These are phyloP conservation scores for Ascochyta lentis DNA, from an alignment of 2,329 filamentous ascomycete genomes.

Conservation along the genomic window DNA sequence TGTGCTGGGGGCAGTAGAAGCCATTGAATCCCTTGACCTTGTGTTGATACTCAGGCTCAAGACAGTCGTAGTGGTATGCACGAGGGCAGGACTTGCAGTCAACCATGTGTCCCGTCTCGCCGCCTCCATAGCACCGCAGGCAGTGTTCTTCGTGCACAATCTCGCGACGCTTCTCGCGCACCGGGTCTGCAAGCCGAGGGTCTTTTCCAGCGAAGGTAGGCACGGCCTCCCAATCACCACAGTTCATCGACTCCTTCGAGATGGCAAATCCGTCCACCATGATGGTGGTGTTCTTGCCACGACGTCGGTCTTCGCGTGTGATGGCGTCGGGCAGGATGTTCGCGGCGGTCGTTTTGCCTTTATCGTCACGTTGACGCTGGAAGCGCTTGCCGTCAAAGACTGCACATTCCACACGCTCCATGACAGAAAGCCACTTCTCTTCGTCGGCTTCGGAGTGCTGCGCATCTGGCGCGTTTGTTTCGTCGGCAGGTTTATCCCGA, in stretches of 20 bases:
- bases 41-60: slow-evolving; percentile 51
- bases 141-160: slow-evolving; percentile 60
- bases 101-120: slow-evolving; percentile 55
- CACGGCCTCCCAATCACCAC: slow-evolving; percentile 63
- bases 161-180: slow-evolving; percentile 56
- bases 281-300: slow-evolving; percentile 65
- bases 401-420: slow-evolving; percentile 64
- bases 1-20: slow-evolving; percentile 65
- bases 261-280: slow-evolving; percentile 63
- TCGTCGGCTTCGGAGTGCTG: slow-evolving; percentile 57
- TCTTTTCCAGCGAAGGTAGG: slow-evolving; percentile 64
- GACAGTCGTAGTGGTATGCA: slow-evolving; percentile 60
- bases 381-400: slow-evolving; percentile 64
- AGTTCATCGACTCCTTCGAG: slow-evolving; percentile 62
- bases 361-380: slow-evolving; percentile 48
- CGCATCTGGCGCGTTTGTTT: slow-evolving; percentile 41
- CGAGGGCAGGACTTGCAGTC: slow-evolving; percentile 62
- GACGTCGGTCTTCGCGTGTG: slow-evolving; percentile 57
- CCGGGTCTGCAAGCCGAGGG: slow-evolving; percentile 57
- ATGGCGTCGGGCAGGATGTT: slow-evolving; percentile 50
- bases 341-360: slow-evolving; percentile 33
- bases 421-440: slow-evolving; percentile 61
- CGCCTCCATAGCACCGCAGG: slow-evolving; percentile 55
- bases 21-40: slow-evolving; percentile 53
- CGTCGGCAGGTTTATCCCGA: slow-evolving; percentile 58